Base-by-base conservation (phyloP, 2,329 filamentous ascomycete species). In the Xylariaceae sp. region DNA sequence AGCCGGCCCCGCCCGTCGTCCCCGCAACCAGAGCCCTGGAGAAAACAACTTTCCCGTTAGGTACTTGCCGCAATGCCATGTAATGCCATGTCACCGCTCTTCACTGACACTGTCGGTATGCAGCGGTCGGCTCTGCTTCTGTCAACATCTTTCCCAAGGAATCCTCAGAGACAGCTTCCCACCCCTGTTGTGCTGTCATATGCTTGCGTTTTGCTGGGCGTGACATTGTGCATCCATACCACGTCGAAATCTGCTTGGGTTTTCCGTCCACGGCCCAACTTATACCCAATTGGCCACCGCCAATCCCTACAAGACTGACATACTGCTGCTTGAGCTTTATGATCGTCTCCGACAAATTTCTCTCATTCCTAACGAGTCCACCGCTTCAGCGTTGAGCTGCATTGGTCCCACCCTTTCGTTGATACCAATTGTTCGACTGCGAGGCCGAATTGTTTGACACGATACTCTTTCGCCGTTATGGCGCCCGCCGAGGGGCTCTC, bases 401-500 rank as follows among this genome's bases (percentile, higher is more conserved):
- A 61, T 63, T 60, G 10, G 18, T 43, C 59, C 55, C 49, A 13
- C 22, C 30, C 29, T 45, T 42, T 50, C 44, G 32, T 44, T 22
- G 12, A 55, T 47, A 36, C 18, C 49, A 57, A 51, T 45, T 47
- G 51, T 26, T 51, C 40, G 41, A 44, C 50, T 54, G 21, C 48
- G 21, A 49, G 9, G 37, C 30, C 22, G 21, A 55, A 26, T 45
- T 58, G 51, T 21, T 44, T 51, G 44, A 47, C 46, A 42, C 47
- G 47, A 53, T 53, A 48, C 32, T 45, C 61, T 69, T 71, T 65
- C 74, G 78, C 77, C 77, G 69, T 67, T 68, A 84, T 85, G 81
- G 80, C 80, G 75, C 77, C 80, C 74, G 72, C 77, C 68, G 76
- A 80, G 66, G 72, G 74, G 64, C 77, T 88, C 65, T 86, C 86